Evolutionary conservation across 768 basidiomycete species (phyloP).

Genomic region (Guyanaporus albipodus): DNA sequence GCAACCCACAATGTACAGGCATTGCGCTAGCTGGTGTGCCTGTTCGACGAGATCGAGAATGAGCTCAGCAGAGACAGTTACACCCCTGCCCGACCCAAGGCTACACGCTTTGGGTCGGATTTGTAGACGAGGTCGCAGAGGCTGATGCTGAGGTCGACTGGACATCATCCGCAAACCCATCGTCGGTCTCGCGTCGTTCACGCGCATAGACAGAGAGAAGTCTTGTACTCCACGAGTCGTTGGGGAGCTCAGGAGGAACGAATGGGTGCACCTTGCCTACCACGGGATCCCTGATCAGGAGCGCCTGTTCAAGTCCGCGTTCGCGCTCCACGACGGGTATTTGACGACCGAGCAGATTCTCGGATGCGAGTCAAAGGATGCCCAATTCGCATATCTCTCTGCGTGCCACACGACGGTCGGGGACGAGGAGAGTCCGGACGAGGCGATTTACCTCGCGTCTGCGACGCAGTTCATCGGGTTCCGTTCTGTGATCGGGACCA

Average conservation of each 20-base stretch:
- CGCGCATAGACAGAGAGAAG: background rate
- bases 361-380: background rate
- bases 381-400: constrained; percentile 23
- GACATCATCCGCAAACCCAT: background rate
- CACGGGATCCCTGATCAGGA: constrained; percentile 14
- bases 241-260: background rate
- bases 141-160: too few relatives aligned
- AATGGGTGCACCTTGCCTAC: constrained; percentile 27
- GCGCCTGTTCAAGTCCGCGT: constrained; percentile 17
- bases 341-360: constrained; percentile 9
- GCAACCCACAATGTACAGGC: too few relatives aligned
- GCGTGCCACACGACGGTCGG: constrained; percentile 13
- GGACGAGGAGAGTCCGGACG: constrained; percentile 9
- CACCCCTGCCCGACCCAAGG: too few relatives aligned
- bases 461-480: background rate
- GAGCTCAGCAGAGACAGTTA: too few relatives aligned
- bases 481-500: background rate
- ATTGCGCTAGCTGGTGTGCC: too few relatives aligned
- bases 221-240: background rate
- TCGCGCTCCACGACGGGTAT: constrained; percentile 8
- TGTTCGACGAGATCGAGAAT: too few relatives aligned
- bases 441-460: background rate
- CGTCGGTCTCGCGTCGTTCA: background rate
- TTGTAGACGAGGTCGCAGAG: too few relatives aligned
- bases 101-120: too few relatives aligned